Percentiles rank a stretch among this genome's conserved stretches.
phyloP scores from a whole-genome alignment of 2,329 filamentous ascomycete genomes.

The Nigrospora sphaerica region DNA sequence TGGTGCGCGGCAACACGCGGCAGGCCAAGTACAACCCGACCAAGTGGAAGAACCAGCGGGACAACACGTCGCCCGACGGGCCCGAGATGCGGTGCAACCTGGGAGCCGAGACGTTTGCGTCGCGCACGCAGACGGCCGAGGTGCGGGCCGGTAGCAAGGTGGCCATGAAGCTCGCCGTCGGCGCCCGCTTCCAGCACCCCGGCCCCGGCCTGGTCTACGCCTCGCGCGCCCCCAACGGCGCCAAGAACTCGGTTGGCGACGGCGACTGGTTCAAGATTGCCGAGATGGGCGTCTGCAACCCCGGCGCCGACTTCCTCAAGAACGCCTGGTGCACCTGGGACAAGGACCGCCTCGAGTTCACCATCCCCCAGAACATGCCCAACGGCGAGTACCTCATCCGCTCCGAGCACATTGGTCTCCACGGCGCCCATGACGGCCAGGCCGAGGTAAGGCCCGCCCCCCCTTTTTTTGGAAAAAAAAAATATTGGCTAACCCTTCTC shows the following conservation, averaged over 20 bases:
- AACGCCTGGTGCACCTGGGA: slow-evolving; percentile 2
- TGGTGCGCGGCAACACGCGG: neutral
- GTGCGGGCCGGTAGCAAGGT: neutral
- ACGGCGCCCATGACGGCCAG: slow-evolving; percentile 11
- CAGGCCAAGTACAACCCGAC: neutral
- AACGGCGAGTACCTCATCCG: slow-evolving; percentile 18
- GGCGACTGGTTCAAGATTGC: slow-evolving; percentile 11
- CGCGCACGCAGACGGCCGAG: neutral
- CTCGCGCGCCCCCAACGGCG: slow-evolving; percentile 3
- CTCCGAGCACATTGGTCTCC: slow-evolving; percentile 17
- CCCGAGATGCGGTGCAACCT: neutral
- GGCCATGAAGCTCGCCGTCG: neutral
- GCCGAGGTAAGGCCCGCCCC: slow-evolving; percentile 6
- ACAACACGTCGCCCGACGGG: neutral
- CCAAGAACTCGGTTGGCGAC: slow-evolving; percentile 5
- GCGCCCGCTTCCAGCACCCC: neutral
- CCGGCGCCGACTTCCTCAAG: neutral
- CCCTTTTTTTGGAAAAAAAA: neutral
- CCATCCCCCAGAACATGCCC: slow-evolving; percentile 13
- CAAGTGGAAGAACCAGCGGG: neutral
- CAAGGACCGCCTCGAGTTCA: slow-evolving; percentile 9
- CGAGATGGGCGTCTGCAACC: slow-evolving; percentile 1
- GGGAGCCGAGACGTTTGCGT: neutral
- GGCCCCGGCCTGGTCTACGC: neutral
- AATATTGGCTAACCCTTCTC: neutral